Percentiles rank a stretch among this genome's conserved stretches.
Evolutionary conservation across 768 basidiomycete species (phyloP).

Genomic region (Termitomyces heimii): DNA sequence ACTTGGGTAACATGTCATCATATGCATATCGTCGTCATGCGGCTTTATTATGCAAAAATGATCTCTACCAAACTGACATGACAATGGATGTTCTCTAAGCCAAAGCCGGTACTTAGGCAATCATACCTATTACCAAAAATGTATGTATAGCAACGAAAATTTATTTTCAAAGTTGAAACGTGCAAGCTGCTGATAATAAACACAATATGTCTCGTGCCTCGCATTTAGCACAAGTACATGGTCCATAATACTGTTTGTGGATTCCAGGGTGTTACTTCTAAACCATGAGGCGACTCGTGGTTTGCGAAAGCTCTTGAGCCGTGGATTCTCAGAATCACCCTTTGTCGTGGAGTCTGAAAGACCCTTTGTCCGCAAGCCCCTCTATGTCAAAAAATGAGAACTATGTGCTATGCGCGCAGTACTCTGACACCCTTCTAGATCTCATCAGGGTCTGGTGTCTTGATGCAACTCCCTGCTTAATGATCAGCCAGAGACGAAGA

Average conservation of each 20-base stretch:
- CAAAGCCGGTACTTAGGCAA: not conserved
- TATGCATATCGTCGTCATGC: not conserved
- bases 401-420: not conserved
- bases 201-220: no score
- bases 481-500: not conserved
- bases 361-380: not conserved
- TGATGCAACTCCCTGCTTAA: not conserved
- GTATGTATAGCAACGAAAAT: not conserved
- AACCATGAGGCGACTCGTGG: not conserved
- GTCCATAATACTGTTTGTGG: not conserved
- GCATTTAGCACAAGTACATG: not conserved
- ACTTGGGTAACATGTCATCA: not conserved
- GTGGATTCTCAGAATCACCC: not conserved
- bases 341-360: not conserved
- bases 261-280: not conserved
- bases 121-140: not conserved
- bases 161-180: not conserved
- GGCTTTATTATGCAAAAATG: not conserved
- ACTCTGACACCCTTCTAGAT: not conserved
- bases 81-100: not conserved
- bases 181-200: not conserved
- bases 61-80: not conserved
- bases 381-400: not conserved
- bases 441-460: no score
- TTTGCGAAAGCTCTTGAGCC: not conserved